Base-by-base conservation (phyloP, 1,139 yeast species). In the Geotrichum fermentans region DNA sequence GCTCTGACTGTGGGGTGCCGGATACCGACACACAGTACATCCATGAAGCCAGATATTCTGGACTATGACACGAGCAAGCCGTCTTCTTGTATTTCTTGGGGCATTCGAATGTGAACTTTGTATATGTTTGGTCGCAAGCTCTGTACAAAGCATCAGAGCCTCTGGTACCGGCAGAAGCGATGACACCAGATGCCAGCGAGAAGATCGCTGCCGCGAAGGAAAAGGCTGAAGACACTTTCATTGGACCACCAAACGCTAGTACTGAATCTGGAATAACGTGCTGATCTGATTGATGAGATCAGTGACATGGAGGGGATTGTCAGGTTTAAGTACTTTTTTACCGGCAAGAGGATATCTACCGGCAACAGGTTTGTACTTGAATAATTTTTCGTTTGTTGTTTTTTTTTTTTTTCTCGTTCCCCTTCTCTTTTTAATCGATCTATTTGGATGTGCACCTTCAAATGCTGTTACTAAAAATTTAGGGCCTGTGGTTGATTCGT, bases 21-120 rank as follows among this genome's bases (percentile, higher is more conserved):
- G 49, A 24, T 14, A 39, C 14, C 3, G 14, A 11, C 18, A 33
- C 30, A 13, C 52, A 50, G 41, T 46, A 47, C 33, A 33, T 34
- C 26, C 26, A 42, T 6, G 50, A 30, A 16, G 52, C 52, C 4
- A 45, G 29, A 38, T 37, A 50, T 13, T 42, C 50, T n/a, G 29
- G 16, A 28, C 45, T 39, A 13, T 14, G 17, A 26, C 52, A 50
- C 8, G 24, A n/a, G 29, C 47, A 44, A 6, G 14, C 21, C 20
- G 30, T 33, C 10, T 16, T n/a, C 18, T 14, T 29, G n/a, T 14
- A 13, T 10, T 36, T 40, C 28, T 38, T 38, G 34, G 47, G 47
- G 37, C 47, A 44, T 14, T 44, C 39, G 16, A 38, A 44, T 17
- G 17, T 32, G 34, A 38, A 29, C 14, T 37, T 36, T 5, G 37